Base-by-base conservation (phyloP, 352 stramenopile genomes). In the Blastocystis sp. region DNA sequence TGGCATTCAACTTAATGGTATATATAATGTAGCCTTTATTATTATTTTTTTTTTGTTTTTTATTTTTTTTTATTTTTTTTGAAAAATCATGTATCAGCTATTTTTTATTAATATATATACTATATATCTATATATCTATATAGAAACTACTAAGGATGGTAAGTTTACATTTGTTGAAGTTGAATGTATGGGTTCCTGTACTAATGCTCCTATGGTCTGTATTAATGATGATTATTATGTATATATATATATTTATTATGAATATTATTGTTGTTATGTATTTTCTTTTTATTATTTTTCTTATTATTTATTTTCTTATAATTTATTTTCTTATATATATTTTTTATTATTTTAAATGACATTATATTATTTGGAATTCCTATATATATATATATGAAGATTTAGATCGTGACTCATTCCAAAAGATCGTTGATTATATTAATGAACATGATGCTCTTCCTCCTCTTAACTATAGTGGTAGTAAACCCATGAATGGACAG, bases 191-290 rank as follows among this genome's bases (percentile, higher is more conserved):
- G 91, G 91, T 44, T 84, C 89, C 4, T 98, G 91, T 75, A 80
- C 91, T 2, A 98, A 98, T 76, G 91, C 91, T 5, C 91, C 91
- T 45, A 98, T 98, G 91, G 78, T 98, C 41, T 89, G 97, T 78
- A 85, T 98, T 67, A 96, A 95, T 73, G 87, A 96, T 75, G 88
- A 95, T 75, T 96, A 94, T 36, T 57, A 42, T 19, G 46, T 57
- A 57, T 9, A 11, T 57, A 82, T 85, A 67, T 69, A 75, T 52
- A 55, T 65, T 72, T 2, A 2, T n/a, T 2, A 19, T 16, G 43
- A 48, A n/a, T n/a, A n/a, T n/a, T n/a, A n/a, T n/a, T n/a, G n/a
- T n/a, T n/a, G n/a, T n/a, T n/a, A n/a, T n/a, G n/a, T n/a, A n/a
- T n/a, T n/a, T n/a, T n/a, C n/a, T n/a, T n/a, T n/a, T n/a, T n/a